Percentiles rank a stretch among this genome's conserved stretches.
Conservation (phyloP, 371 early-diverging fungal species). For the Basidiobolus meristosporus region DNA sequence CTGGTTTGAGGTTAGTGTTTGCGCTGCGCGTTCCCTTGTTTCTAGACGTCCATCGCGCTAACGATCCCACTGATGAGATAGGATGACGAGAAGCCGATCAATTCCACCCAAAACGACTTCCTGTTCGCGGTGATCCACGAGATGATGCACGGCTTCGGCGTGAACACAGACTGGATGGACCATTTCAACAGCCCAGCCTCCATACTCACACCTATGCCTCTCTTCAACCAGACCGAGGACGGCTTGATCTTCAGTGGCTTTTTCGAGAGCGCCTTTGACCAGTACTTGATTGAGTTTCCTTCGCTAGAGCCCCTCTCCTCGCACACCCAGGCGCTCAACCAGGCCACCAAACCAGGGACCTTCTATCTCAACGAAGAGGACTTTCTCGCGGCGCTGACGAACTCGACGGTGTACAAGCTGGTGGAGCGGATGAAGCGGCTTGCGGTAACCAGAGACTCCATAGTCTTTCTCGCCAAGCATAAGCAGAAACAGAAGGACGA, state of each 20-base stretch:
- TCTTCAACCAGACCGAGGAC: no score
- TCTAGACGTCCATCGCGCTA: no score
- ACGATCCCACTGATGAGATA: no score
- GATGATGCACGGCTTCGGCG: slow-evolving; percentile 39
- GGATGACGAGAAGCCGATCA: slow-evolving; percentile 17
- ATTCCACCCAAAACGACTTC: slow-evolving; percentile 22
- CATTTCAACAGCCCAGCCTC: slow-evolving; percentile 4
- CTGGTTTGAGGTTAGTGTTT: no score
- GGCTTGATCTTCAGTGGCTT: slow-evolving; percentile 1
- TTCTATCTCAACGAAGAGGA: not conserved
- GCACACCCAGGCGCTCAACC: not conserved
- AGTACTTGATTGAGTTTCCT: slow-evolving; percentile 1
- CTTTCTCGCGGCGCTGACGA: slow-evolving; percentile 1
- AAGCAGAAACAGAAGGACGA: slow-evolving; percentile 1
- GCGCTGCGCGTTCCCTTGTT: no score
- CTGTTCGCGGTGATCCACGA: slow-evolving; percentile 33
- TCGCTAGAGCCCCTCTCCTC: not conserved
- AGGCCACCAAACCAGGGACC: not conserved
- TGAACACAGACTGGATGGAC: slow-evolving; percentile 20
- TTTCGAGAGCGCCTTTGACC: slow-evolving; percentile 5
- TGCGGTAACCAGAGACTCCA: slow-evolving; percentile 1
- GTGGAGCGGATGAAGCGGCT: slow-evolving; percentile 6
- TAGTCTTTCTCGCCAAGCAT: slow-evolving; percentile 1
- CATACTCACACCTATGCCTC: slow-evolving; percentile 7
- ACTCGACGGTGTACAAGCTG: slow-evolving; percentile 1